A percentile compares a stretch with the other conserved stretches of the same genome.
Evolutionary conservation across 208 protist genomes (phyloP).

Genomic region (Trypanosoma melophagium): DNA sequence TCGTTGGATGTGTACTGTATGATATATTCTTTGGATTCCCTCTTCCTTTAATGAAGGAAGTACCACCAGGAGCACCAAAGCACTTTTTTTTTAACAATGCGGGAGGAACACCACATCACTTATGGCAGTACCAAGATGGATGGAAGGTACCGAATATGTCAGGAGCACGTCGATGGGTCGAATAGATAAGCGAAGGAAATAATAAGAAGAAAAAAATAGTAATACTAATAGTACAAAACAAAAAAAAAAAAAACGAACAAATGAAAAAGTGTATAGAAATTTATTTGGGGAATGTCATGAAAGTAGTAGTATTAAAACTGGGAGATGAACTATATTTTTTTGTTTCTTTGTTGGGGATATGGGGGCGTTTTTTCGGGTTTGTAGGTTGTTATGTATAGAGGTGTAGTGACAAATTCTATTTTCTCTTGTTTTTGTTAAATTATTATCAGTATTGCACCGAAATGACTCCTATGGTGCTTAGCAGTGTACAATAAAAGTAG

Average conservation of each 20-base stretch:
- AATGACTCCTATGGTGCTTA: no score
- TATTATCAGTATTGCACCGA: no score
- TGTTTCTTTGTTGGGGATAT: not conserved
- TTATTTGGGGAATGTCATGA: no score
- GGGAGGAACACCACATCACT: constrained; percentile 77
- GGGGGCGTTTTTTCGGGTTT: no score
- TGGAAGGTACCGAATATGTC: constrained; percentile 90
- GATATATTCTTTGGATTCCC: constrained; percentile 86
- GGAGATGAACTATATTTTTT: not conserved
- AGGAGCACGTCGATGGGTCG: constrained; percentile 71
- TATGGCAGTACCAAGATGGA: constrained; percentile 90
- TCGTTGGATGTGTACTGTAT: constrained; percentile 69
- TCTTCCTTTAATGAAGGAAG: constrained; percentile 84
- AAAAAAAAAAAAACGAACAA: not conserved
- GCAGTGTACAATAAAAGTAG: no score
- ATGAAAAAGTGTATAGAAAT: not conserved
- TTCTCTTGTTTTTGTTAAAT: no score
- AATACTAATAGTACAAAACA: not conserved
- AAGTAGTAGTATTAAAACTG: no score
- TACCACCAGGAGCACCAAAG: constrained; percentile 65
- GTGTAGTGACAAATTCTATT: no score
- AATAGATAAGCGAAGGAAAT: constrained; percentile 31
- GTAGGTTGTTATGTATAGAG: no score
- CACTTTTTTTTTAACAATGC: constrained; percentile 89
- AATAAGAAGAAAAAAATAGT: constrained; percentile 7